A percentile compares a stretch with the other conserved stretches of the same genome.
Evolutionary conservation across 73 alveolate genomes (phyloP).

Genomic region (Paramecium octaurelia): DNA sequence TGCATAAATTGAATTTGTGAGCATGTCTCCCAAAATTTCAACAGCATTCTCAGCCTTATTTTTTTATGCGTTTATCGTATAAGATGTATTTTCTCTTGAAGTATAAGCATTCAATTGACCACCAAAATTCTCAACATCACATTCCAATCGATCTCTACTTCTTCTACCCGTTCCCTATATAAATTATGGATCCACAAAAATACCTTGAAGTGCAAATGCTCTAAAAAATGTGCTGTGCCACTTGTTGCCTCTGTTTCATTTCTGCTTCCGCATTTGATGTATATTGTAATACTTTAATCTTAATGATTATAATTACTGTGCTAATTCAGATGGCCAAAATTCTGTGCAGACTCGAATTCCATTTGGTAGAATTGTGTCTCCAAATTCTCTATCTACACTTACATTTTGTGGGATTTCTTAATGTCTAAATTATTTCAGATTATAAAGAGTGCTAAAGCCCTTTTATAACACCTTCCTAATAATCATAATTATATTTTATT

Average conservation of each 20-base stretch:
- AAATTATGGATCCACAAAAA: conserved; percentile 68
- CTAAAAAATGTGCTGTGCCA: conserved; percentile 92
- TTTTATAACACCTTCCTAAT: not conserved
- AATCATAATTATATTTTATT: not conserved
- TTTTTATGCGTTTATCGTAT: conserved; percentile 73
- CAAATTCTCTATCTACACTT: conserved; percentile 72
- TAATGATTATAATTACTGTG: conserved; percentile 36
- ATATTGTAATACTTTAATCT: conserved; percentile 73
- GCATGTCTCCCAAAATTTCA: conserved; percentile 85
- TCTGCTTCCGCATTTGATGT: conserved; percentile 89
- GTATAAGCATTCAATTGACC: conserved; percentile 91
- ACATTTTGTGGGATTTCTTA: conserved; percentile 82
- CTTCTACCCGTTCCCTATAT: conserved; percentile 83
- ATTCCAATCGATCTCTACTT: conserved; percentile 76
- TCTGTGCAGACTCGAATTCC: conserved; percentile 86
- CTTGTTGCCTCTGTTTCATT: conserved; percentile 79
- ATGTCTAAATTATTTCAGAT: conserved; percentile 44
- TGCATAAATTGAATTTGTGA: conserved; percentile 74
- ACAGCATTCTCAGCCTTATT: conserved; percentile 68
- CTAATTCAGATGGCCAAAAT: conserved; percentile 73
- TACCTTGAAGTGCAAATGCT: conserved; percentile 92
- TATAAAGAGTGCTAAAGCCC: conserved; percentile 18
- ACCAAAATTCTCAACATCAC: conserved; percentile 87
- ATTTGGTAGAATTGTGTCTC: conserved; percentile 71
- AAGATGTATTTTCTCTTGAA: conserved; percentile 91